Conservation (phyloP, 257 asterid genomes). For the Solanum tarapatanum region DNA sequence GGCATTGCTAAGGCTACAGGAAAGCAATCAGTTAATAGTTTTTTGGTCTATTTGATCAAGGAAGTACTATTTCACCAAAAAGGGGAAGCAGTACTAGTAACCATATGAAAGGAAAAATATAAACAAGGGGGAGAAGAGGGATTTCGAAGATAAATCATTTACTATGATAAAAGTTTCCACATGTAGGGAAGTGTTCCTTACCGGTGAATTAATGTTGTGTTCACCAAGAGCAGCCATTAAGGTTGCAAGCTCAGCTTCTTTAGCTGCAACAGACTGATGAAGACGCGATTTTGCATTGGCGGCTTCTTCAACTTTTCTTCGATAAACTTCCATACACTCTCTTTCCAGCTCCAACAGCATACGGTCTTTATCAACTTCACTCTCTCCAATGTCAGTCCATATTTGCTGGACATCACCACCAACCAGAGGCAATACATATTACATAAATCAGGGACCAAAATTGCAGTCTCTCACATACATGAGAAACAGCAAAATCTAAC, state of each 20-base stretch:
- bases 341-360: conserved; percentile 79
- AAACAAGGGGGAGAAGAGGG: neutral
- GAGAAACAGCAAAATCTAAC: neutral
- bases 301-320: conserved; percentile 84
- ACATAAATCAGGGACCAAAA: neutral
- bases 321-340: conserved; percentile 74
- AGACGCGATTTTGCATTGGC: conserved; percentile 64
- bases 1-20: neutral
- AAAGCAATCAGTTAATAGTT: neutral
- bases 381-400: conserved; percentile 91
- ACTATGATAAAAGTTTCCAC: neutral
- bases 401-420: conserved; percentile 47
- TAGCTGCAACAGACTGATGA: conserved; percentile 75
- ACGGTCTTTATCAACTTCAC: conserved; percentile 61
- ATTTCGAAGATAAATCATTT: neutral
- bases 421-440: neutral
- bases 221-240: conserved; percentile 91
- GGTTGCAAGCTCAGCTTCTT: conserved; percentile 86
- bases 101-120: neutral
- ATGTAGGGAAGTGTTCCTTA: conserved; percentile 14
- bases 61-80: neutral
- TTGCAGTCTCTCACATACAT: neutral
- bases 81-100: neutral
- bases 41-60: neutral
- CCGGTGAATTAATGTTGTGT: conserved; percentile 42